These are phyloP conservation scores for Moesziomyces antarcticus DNA, from an alignment of 1,284 basidiomycete genomes.

Conservation along the genomic window DNA sequence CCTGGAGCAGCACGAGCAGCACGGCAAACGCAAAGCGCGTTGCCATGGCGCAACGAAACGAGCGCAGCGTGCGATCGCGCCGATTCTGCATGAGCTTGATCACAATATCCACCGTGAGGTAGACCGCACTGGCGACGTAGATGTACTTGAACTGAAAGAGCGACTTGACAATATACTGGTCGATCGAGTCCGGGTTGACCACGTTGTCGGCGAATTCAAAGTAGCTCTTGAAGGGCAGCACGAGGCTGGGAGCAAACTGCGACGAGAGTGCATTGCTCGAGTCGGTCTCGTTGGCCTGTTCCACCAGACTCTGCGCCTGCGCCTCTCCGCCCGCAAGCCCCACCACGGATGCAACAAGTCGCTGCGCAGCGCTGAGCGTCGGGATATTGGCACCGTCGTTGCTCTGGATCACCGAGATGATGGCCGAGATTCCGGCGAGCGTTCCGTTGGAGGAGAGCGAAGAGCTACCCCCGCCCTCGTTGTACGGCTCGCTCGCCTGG, in stretches of 20 bases:
- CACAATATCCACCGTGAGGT: constrained; percentile 28
- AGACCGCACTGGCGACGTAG: constrained; percentile 34
- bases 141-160: constrained; percentile 49
- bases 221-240: constrained; percentile 23
- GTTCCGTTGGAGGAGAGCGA: constrained; percentile 20
- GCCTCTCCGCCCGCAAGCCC: constrained; percentile 19
- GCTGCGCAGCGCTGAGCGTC: constrained; percentile 15
- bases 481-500: constrained; percentile 1
- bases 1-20: constrained; percentile 25
- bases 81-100: constrained; percentile 39
- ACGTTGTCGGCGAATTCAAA: constrained; percentile 35
- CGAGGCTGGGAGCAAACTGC: constrained; percentile 20
- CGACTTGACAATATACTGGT: constrained; percentile 19
- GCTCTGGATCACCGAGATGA: constrained; percentile 35
- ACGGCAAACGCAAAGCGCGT: constrained; percentile 24
- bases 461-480: constrained; percentile 5
- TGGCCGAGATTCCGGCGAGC: constrained; percentile 18
- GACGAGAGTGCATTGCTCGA: constrained; percentile 14
- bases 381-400: constrained; percentile 38
- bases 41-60: constrained; percentile 26
- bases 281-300: constrained; percentile 8
- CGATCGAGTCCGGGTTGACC: constrained; percentile 30
- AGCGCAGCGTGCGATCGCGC: constrained; percentile 7
- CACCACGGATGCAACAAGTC: constrained; percentile 20
- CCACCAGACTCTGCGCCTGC: constrained; percentile 6